A percentile compares a stretch with the other conserved stretches of the same genome.
phyloP scores from a whole-genome alignment of 228 moss, liverwort and hornwort genomes.

The Sphagnum magellanicum region DNA sequence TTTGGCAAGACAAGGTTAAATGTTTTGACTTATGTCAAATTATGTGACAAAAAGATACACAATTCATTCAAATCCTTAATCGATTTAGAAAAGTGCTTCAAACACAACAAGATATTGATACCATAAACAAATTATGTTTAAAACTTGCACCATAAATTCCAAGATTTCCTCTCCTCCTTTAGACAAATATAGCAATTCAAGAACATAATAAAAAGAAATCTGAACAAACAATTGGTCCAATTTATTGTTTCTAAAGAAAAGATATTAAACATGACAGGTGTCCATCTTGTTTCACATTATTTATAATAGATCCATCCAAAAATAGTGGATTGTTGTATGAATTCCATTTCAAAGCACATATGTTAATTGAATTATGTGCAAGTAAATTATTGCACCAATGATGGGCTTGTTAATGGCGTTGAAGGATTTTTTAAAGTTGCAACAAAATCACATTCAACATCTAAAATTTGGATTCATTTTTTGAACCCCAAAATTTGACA shows the following conservation, averaged over 20 bases:
- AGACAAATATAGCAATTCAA: neutral
- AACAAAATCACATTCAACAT: neutral
- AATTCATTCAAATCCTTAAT: neutral
- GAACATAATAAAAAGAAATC: neutral
- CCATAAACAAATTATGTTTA: neutral
- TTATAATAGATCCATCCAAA: neutral
- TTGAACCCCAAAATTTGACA: neutral
- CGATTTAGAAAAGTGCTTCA: neutral
- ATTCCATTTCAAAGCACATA: neutral
- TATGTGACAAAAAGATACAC: neutral
- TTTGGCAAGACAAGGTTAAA: neutral
- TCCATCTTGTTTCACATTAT: neutral
- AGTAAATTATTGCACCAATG: neutral
- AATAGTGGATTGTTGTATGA: neutral
- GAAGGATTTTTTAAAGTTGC: neutral
- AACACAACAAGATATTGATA: neutral
- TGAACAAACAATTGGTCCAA: neutral
- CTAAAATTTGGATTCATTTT: neutral
- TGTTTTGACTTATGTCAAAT: neutral
- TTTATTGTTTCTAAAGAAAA: neutral
- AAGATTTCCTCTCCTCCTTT: neutral
- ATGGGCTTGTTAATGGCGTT: neutral
- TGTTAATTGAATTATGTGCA: neutral
- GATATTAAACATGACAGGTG: neutral
- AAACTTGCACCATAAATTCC: neutral